Conservation (phyloP, 441 rosid genomes). For the Erodium trifolium region DNA sequence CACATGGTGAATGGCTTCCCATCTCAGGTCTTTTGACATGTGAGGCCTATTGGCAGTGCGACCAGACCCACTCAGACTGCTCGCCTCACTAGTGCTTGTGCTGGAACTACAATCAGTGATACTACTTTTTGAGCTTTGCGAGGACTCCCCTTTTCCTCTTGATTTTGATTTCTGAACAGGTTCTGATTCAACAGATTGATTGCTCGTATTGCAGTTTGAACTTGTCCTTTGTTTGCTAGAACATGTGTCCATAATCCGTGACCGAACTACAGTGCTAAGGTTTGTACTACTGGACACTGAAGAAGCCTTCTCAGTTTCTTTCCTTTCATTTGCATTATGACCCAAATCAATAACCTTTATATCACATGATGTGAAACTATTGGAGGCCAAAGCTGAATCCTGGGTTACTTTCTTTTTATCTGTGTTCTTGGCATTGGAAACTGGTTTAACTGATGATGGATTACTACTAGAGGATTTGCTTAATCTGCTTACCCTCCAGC, state of each 20-base stretch:
- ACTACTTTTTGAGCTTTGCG: conserved; percentile 84
- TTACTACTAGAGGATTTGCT: conserved; percentile 27
- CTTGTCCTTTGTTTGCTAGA: conserved; percentile 27
- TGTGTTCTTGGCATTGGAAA: conserved; percentile 44
- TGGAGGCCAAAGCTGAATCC: conserved; percentile 26
- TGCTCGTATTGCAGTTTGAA: conserved; percentile 19
- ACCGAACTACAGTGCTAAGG: conserved; percentile 31
- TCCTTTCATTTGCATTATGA: conserved; percentile 32
- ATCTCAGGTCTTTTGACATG: conserved; percentile 64
- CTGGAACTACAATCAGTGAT: conserved; percentile 63
- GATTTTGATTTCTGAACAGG: conserved; percentile 47
- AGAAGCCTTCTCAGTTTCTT: conserved; percentile 31
- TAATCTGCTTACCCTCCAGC: conserved; percentile 22
- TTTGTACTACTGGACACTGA: conserved; percentile 28
- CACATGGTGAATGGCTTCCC: conserved; percentile 55
- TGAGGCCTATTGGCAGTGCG: conserved; percentile 58
- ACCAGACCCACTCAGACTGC: conserved; percentile 48
- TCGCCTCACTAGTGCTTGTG: conserved; percentile 50
- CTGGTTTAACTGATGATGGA: conserved; percentile 41
- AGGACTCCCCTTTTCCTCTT: conserved; percentile 57
- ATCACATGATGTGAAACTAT: conserved; percentile 23
- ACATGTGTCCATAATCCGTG: conserved; percentile 27
- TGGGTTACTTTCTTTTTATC: conserved; percentile 47
- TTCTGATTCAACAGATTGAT: conserved; percentile 26
- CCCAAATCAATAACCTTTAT: conserved; percentile 27